Conservation (phyloP, 768 basidiomycete genomes). For the Fomitopsis pulvina region DNA sequence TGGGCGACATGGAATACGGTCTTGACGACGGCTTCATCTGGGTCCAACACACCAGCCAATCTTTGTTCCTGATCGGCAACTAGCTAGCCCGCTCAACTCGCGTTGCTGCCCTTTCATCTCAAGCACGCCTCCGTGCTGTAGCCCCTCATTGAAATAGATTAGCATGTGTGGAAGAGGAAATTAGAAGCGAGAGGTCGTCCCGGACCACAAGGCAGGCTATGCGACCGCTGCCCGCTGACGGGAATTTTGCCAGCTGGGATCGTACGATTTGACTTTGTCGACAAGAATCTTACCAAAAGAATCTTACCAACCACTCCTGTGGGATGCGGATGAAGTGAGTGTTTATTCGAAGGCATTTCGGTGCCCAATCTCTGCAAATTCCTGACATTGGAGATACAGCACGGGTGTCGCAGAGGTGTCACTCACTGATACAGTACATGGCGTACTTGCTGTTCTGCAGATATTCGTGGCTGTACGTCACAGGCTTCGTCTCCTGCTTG, state of each 20-base stretch:
- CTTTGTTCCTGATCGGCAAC: constrained; percentile 15
- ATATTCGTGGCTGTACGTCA: constrained; percentile 89
- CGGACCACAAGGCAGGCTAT: constrained; percentile 85
- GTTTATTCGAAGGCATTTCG: no score
- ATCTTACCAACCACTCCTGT: constrained; percentile 86
- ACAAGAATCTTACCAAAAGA: no score
- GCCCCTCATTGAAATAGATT: constrained; percentile 18
- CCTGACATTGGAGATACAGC: no score
- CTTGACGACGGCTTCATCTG: no score
- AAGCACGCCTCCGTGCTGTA: constrained; percentile 5
- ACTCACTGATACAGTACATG: not conserved
- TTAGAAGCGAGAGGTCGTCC: constrained; percentile 97
- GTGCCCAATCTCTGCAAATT: not conserved
- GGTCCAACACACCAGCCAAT: constrained; percentile 15
- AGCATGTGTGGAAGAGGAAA: constrained; percentile 69
- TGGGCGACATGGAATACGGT: no score
- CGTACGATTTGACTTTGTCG: constrained; percentile 90
- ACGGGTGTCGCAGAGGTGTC: not conserved
- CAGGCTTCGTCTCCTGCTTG: constrained; percentile 91
- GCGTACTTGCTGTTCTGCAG: constrained; percentile 31
- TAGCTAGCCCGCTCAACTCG: constrained; percentile 17
- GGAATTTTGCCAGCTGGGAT: not conserved
- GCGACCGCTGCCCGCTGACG: not conserved
- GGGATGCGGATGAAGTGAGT: constrained; percentile 78
- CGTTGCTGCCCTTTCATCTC: constrained; percentile 19